These are phyloP conservation scores for Pseudogymnoascus sp. DNA, from an alignment of 2,329 filamentous ascomycete genomes.

Conservation along the genomic window DNA sequence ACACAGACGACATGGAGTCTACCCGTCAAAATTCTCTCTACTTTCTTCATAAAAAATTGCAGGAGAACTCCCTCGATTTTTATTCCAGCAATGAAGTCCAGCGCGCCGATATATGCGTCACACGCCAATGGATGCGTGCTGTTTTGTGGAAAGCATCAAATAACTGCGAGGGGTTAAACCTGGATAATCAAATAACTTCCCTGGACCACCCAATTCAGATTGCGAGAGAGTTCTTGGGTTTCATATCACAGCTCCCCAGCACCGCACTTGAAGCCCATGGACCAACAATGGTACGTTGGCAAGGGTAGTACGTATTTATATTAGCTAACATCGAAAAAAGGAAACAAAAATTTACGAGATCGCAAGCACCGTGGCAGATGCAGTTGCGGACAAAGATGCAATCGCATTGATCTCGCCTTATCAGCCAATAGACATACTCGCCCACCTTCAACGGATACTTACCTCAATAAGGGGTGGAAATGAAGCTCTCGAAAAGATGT, in stretches of 20 bases:
- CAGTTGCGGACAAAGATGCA: conserved; percentile 12
- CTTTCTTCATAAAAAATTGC: conserved; percentile 36
- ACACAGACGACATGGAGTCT: conserved; percentile 7
- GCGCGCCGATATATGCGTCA: conserved; percentile 58
- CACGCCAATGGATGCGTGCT: conserved; percentile 59
- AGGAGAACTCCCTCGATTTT: conserved; percentile 33
- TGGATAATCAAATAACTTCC: conserved; percentile 16
- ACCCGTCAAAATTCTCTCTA: conserved; percentile 28
- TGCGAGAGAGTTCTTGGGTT: conserved; percentile 38
- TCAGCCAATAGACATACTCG: conserved; percentile 31
- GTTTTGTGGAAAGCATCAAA: conserved; percentile 49
- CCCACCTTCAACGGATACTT: conserved; percentile 34
- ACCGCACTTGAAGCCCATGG: conserved; percentile 43
- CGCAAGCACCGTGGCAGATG: conserved; percentile 38
- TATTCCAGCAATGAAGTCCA: conserved; percentile 47
- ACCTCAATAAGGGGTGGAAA: conserved; percentile 38
- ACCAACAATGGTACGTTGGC: conserved; percentile 32
- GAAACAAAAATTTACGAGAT: conserved; percentile 42
- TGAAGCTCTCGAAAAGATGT: conserved; percentile 31
- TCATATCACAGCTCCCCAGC: conserved; percentile 37
- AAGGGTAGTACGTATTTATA: background rate
- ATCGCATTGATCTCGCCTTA: conserved; percentile 25
- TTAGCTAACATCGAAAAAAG: background rate
- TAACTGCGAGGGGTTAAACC: background rate
- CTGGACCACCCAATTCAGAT: conserved; percentile 35